Percentiles rank a stretch among this genome's conserved stretches.
phyloP scores from a whole-genome alignment of 495 filamentous ascomycete genomes.

The Choiromyces venosus region DNA sequence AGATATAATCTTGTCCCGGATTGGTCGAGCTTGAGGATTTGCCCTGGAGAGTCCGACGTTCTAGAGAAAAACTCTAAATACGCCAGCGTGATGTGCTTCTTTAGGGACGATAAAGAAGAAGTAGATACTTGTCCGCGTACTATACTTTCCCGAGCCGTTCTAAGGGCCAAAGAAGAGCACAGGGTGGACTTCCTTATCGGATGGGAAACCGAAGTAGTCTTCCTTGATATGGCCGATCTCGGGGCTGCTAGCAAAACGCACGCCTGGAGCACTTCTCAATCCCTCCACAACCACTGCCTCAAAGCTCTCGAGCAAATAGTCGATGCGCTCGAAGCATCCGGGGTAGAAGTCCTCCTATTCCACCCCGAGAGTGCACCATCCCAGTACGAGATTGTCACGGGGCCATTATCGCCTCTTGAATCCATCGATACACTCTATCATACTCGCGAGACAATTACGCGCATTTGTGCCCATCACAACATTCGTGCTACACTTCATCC shows the following conservation, averaged over 20 bases:
- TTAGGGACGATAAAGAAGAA: constrained; percentile 50
- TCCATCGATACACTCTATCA: constrained; percentile 70
- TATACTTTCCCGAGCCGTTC: constrained; percentile 51
- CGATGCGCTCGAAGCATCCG: constrained; percentile 52
- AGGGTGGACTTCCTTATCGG: constrained; percentile 59
- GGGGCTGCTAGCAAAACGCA: constrained; percentile 48
- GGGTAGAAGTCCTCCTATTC: constrained; percentile 66
- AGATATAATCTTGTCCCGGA: constrained; percentile 60
- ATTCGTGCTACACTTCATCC: constrained; percentile 74
- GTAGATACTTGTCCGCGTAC: constrained; percentile 56
- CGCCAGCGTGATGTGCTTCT: constrained; percentile 58
- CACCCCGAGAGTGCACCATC: constrained; percentile 70
- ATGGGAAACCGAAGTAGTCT: constrained; percentile 79
- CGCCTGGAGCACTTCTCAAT: constrained; percentile 57
- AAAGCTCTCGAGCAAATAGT: constrained; percentile 61
- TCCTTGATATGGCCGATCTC: constrained; percentile 48
- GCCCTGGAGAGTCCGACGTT: constrained; percentile 46
- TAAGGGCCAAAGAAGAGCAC: constrained; percentile 45
- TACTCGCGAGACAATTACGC: constrained; percentile 62
- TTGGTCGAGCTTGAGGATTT: constrained; percentile 55
- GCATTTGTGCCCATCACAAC: constrained; percentile 54
- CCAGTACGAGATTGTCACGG: constrained; percentile 77
- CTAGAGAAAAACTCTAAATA: constrained; percentile 33
- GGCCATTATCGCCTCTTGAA: constrained; percentile 57
- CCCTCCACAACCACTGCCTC: constrained; percentile 53